A percentile compares a stretch with the other conserved stretches of the same genome.
phyloP scores from a whole-genome alignment of 1,284 basidiomycete genomes.

The Erythrobasidium hasegawianum region DNA sequence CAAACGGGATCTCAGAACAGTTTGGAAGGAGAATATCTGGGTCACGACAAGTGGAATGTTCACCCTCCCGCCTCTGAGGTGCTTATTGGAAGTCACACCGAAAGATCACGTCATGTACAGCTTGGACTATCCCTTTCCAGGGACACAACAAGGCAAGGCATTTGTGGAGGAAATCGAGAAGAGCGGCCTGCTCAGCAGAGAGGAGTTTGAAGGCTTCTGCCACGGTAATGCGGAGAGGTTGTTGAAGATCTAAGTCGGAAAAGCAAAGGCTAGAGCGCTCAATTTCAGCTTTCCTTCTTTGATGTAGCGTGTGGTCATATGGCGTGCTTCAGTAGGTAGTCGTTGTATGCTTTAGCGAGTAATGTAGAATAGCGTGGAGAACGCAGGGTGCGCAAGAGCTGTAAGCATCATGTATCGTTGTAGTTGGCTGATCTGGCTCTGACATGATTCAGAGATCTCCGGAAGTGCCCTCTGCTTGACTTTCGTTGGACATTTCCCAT shows the following conservation, averaged over 20 bases:
- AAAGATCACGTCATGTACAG: not conserved
- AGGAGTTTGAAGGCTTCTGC: not conserved
- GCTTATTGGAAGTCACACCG: not conserved
- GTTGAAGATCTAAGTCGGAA: not conserved
- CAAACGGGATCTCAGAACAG: not conserved
- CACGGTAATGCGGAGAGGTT: not conserved
- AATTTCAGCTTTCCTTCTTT: no score
- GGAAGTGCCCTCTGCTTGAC: no score
- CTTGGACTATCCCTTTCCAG: not conserved
- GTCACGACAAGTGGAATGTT: conserved; percentile 1
- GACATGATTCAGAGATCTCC: no score
- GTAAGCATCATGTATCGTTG: no score
- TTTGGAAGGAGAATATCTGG: not conserved
- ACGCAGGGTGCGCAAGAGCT: no score
- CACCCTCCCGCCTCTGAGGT: not conserved
- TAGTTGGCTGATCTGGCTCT: no score
- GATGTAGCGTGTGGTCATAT: no score
- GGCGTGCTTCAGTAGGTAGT: no score
- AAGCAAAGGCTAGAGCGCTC: no score
- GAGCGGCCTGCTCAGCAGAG: not conserved
- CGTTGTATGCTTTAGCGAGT: no score
- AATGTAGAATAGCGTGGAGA: no score
- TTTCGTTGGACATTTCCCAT: no score
- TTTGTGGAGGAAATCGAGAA: not conserved
- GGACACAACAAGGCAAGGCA: not conserved